These are phyloP conservation scores for Bipolaris victoriae DNA, from an alignment of 2,329 filamentous ascomycete species.

Conservation along the genomic window DNA sequence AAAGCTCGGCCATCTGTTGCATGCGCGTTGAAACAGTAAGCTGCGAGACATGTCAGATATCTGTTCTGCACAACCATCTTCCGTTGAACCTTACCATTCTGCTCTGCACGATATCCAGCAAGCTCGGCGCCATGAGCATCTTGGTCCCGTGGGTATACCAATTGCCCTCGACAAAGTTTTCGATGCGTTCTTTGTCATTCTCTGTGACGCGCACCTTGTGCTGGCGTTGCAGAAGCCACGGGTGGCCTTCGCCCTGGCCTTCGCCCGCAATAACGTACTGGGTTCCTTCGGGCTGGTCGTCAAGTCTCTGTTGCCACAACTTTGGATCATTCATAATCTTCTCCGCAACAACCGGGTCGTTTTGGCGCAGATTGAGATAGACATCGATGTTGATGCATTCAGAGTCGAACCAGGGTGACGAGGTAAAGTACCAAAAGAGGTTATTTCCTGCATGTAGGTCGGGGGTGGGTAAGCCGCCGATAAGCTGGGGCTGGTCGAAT, in stretches of 20 bases:
- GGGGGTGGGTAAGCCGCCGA: slow-evolving; percentile 29
- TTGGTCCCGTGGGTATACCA: slow-evolving; percentile 67
- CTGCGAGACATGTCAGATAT: slow-evolving; percentile 38
- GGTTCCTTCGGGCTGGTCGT: slow-evolving; percentile 58
- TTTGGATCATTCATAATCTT: slow-evolving; percentile 61
- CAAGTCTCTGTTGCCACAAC: slow-evolving; percentile 61
- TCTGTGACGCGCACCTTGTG: slow-evolving; percentile 31
- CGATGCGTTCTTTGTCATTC: slow-evolving; percentile 51
- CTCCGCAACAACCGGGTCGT: slow-evolving; percentile 50
- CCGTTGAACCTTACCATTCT: slow-evolving; percentile 54
- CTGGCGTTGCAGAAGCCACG: slow-evolving; percentile 69
- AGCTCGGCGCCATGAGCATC: slow-evolving; percentile 67
- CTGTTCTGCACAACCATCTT: neutral
- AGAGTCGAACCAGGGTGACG: slow-evolving; percentile 68
- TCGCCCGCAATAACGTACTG: slow-evolving; percentile 67
- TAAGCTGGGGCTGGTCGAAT: slow-evolving; percentile 32
- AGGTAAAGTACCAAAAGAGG: slow-evolving; percentile 66
- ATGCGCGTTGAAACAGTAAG: slow-evolving; percentile 63
- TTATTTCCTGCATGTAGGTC: slow-evolving; percentile 36
- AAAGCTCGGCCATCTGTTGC: slow-evolving; percentile 61
- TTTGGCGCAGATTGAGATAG: slow-evolving; percentile 58
- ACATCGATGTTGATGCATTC: slow-evolving; percentile 65
- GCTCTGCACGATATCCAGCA: slow-evolving; percentile 63
- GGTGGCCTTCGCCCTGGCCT: slow-evolving; percentile 58
- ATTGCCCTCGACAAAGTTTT: slow-evolving; percentile 61